phyloP scores from a whole-genome alignment of 140 eudicot species.

The Flaveria floridana region DNA sequence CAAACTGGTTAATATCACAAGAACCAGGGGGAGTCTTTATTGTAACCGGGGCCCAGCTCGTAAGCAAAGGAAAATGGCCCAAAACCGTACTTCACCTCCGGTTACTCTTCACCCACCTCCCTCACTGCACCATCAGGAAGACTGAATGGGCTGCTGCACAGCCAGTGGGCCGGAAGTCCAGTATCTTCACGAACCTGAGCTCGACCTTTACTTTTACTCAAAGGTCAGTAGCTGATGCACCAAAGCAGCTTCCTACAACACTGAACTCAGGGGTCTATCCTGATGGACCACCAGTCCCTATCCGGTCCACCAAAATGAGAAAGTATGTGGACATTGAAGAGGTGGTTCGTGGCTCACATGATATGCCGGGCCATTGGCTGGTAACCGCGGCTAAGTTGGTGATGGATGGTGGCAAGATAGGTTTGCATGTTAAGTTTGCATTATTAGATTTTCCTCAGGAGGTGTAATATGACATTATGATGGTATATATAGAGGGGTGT shows the following conservation, averaged over 20 bases:
- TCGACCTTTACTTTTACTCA: conserved; percentile 74
- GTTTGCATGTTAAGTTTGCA: conserved; percentile 83
- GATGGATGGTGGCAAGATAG: conserved; percentile 76
- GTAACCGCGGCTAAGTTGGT: conserved; percentile 91
- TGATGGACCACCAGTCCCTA: conserved; percentile 84
- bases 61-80: conserved; percentile 81
- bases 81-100: conserved; percentile 77
- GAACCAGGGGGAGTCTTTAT: conserved; percentile 60
- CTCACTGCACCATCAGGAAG: conserved; percentile 73
- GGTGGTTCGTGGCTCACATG: conserved; percentile 79
- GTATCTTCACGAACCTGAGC: conserved; percentile 69
- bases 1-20: conserved; percentile 52
- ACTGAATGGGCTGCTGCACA: conserved; percentile 82
- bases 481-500: conserved; percentile 22
- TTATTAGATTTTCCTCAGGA: conserved; percentile 58
- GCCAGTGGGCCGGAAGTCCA: conserved; percentile 60
- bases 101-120: conserved; percentile 64
- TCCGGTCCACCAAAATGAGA: conserved; percentile 55
- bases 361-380: conserved; percentile 94
- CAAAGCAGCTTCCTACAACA: conserved; percentile 63
- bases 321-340: conserved; percentile 68
- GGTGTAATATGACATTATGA: conserved; percentile 21
- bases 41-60: conserved; percentile 90
- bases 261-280: conserved; percentile 93
- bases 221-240: conserved; percentile 47